Evolutionary conservation across 1,139 yeast species (phyloP), one percentile per base, ranked within the genome.

Genomic region (Candida smagusa): DNA sequence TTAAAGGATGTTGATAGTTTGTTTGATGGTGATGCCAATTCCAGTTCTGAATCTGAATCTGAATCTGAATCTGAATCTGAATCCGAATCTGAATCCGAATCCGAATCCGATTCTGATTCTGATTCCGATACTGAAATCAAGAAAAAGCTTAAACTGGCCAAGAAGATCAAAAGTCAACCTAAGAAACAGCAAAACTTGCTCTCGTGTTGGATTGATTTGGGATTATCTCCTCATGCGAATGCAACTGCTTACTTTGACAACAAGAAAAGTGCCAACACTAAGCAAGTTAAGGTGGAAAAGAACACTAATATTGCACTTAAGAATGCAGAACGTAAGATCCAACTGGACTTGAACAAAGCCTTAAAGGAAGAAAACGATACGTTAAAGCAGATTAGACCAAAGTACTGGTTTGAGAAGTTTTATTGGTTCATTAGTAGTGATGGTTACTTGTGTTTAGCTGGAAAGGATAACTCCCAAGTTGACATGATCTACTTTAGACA

Each of bases 341-440:
- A 74, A 38, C 79, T 77, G 28, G 96, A 90, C 53, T 64, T 90
- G 49, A 77, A 78, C 38, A 79, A 74, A 50, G 74, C 79, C 33
- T 70, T 84, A 51, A 84, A 84, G 41, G 78, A 77, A 40, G 82
- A 83, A 40, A 75, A 73, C 41, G 84, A 79, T 32, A 71, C 77
- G 2, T 67, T 88, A 42, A 82, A 78, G 44, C 80, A 76, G 28
- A 67, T 84, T 24, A 73, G 97, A 36, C 74, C 78, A 5, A 87
- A 88, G 34, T 83, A 70, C 52, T 90, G 97, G 86, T 94, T 94
- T 64, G 98, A 92, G 54, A 92, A 92, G 58, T 92, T 84, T 57
- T 81, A 71, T 53, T 92, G 98, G 98, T 92, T 92, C 55, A 72
- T 89, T 23, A 77, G 96, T 0, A 82, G 83, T 46, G 97, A 92